Percentiles rank a stretch among this genome's conserved stretches.
These are phyloP conservation scores for Phytophthora fragariae DNA, from an alignment of 352 stramenopile genomes.

Conservation along the genomic window DNA sequence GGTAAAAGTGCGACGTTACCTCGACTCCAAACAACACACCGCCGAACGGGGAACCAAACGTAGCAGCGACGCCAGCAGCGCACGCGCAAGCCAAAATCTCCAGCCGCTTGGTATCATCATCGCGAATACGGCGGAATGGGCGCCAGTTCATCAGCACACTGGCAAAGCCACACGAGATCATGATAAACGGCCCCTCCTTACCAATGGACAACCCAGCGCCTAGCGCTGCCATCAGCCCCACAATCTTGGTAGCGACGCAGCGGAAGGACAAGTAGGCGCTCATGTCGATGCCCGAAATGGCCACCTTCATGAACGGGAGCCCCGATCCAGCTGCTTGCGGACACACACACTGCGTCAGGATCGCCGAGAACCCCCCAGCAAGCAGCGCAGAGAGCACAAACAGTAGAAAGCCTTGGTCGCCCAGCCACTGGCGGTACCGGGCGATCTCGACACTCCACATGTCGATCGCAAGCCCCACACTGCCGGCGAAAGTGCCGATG, in stretches of 20 bases:
- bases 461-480: constrained; percentile 69
- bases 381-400: constrained; percentile 67
- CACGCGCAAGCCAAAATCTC: constrained; percentile 87
- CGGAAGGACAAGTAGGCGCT: constrained; percentile 71
- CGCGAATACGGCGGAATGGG: constrained; percentile 73
- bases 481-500: constrained; percentile 76
- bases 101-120: constrained; percentile 82
- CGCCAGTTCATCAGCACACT: constrained; percentile 79
- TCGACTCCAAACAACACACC: constrained; percentile 89
- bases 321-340: constrained; percentile 78
- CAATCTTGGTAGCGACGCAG: constrained; percentile 79
- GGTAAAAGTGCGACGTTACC: constrained; percentile 87
- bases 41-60: constrained; percentile 86
- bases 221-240: constrained; percentile 68
- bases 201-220: constrained; percentile 79
- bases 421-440: constrained; percentile 67
- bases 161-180: constrained; percentile 88
- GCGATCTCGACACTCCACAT: constrained; percentile 73
- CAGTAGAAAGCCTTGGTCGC: constrained; percentile 58
- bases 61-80: constrained; percentile 85
- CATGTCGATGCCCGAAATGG: constrained; percentile 87
- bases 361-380: constrained; percentile 52
- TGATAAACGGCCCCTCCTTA: constrained; percentile 90
- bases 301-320: constrained; percentile 84
- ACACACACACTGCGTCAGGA: constrained; percentile 68